These are phyloP conservation scores for Penicillium angulare DNA, from an alignment of 495 filamentous ascomycete genomes.

Conservation along the genomic window DNA sequence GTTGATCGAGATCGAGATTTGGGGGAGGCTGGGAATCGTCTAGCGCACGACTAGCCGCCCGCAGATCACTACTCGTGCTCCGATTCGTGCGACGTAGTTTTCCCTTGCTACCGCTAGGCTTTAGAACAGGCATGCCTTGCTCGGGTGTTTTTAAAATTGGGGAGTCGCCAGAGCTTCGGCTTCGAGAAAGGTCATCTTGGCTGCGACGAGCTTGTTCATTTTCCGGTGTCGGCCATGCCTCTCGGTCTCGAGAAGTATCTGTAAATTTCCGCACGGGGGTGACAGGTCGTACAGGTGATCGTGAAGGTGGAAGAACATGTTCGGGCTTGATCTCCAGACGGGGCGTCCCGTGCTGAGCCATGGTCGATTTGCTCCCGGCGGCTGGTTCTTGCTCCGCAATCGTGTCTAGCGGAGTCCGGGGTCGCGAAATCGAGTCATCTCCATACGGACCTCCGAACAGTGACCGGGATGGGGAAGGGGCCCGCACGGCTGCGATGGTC, in stretches of 20 bases:
- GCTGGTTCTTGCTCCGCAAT: conserved; percentile 42
- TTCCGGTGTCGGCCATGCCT: conserved; percentile 51
- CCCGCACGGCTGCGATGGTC: conserved; percentile 15
- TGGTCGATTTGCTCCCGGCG: conserved; percentile 17
- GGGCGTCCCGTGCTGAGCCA: conserved; percentile 32
- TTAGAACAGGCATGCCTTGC: conserved; percentile 33
- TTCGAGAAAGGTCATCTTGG: conserved; percentile 39
- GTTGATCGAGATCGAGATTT: conserved; percentile 41
- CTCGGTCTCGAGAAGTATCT: conserved; percentile 50
- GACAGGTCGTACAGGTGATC: conserved; percentile 26
- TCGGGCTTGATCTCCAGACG: conserved; percentile 43
- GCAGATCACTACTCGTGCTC: conserved; percentile 75
- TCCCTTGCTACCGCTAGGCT: conserved; percentile 32
- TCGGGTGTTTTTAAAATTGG: conserved; percentile 32
- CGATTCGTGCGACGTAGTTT: conserved; percentile 69
- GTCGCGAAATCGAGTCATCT: conserved; percentile 30
- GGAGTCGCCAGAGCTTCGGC: conserved; percentile 19
- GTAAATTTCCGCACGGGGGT: conserved; percentile 46
- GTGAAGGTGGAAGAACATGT: conserved; percentile 35
- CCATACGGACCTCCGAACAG: conserved; percentile 24
- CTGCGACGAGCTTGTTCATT: conserved; percentile 32
- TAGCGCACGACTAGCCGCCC: conserved; percentile 59
- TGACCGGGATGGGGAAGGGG: conserved; percentile 27
- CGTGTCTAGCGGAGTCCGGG: conserved; percentile 38
- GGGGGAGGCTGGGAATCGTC: conserved; percentile 29